Conservation (phyloP, 1,284 basidiomycete genomes). For the Papiliotrema terrestris region DNA sequence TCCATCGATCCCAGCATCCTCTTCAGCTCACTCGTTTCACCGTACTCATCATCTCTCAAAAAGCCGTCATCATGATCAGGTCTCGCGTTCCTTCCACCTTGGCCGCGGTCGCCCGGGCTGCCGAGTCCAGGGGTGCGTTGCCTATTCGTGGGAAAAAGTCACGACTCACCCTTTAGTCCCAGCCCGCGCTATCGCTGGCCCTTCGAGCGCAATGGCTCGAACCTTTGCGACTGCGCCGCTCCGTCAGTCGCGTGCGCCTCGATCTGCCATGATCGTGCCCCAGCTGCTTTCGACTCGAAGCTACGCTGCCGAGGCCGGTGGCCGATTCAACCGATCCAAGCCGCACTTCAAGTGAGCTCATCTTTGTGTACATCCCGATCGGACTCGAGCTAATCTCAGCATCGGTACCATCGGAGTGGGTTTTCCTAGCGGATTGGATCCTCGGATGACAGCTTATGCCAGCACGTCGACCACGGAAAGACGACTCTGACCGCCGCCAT, state of each 20-base stretch:
- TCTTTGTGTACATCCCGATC: background rate
- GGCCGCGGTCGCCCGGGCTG: constrained; percentile 18
- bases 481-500: constrained; percentile 98
- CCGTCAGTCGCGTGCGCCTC: constrained; percentile 13
- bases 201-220: constrained; percentile 24
- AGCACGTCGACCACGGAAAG: constrained; percentile 88
- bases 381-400: constrained; percentile 25
- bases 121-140: constrained; percentile 25
- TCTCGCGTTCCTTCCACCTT: constrained; percentile 23
- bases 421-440: background rate
- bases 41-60: background rate
- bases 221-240: constrained; percentile 19
- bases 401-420: constrained; percentile 79
- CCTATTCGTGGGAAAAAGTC: background rate
- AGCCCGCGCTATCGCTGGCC: constrained; percentile 29
- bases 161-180: constrained; percentile 8
- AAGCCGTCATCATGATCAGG: constrained; percentile 28
- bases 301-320: constrained; percentile 60
- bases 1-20: background rate
- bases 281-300: constrained; percentile 23
- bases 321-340: constrained; percentile 77
- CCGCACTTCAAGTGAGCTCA: constrained; percentile 79
- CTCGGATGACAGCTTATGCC: background rate
- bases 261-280: constrained; percentile 18
- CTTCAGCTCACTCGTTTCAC: background rate